Evolutionary conservation across 192 early-diverging fungal genomes (phyloP).

Genomic region (Umbelopsis isabellina): DNA sequence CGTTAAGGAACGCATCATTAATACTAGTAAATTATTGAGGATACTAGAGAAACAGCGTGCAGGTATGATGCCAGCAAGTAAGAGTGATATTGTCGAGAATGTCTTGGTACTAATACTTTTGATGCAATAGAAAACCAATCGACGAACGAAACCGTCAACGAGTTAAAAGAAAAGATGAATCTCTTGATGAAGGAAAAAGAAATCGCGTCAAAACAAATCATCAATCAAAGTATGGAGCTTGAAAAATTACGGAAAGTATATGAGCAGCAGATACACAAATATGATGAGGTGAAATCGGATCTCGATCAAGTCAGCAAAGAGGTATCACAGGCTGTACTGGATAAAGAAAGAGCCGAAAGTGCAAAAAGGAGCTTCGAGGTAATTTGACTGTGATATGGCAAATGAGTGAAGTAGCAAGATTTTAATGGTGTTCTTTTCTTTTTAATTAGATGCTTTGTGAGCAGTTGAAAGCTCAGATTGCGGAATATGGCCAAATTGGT

Average conservation of each 20-base stretch:
- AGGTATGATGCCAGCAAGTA: neutral
- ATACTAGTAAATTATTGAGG: neutral
- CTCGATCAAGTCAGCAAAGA: slow-evolving; percentile 5
- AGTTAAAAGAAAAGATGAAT: neutral
- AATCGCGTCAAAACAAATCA: neutral
- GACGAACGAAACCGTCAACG: neutral
- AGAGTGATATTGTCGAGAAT: too few species aligned
- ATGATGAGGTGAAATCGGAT: neutral
- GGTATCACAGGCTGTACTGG: neutral
- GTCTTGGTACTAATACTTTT: neutral
- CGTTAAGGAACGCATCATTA: slow-evolving; percentile 7
- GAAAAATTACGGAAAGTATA: neutral
- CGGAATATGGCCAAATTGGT: neutral
- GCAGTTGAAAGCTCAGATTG: slow-evolving; percentile 8
- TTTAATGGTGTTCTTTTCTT: neutral
- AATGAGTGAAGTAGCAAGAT: too few species aligned
- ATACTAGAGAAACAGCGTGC: slow-evolving; percentile 8
- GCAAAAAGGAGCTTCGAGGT: slow-evolving; percentile 12
- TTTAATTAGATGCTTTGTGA: slow-evolving; percentile 1
- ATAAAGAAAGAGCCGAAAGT: slow-evolving; percentile 10
- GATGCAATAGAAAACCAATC: slow-evolving; percentile 7
- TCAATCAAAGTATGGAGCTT: slow-evolving; percentile 6
- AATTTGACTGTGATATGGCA: neutral
- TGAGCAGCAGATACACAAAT: neutral
- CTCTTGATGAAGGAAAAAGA: neutral